Conservation (phyloP, 768 basidiomycete genomes). For the Hericium erinaceus region DNA sequence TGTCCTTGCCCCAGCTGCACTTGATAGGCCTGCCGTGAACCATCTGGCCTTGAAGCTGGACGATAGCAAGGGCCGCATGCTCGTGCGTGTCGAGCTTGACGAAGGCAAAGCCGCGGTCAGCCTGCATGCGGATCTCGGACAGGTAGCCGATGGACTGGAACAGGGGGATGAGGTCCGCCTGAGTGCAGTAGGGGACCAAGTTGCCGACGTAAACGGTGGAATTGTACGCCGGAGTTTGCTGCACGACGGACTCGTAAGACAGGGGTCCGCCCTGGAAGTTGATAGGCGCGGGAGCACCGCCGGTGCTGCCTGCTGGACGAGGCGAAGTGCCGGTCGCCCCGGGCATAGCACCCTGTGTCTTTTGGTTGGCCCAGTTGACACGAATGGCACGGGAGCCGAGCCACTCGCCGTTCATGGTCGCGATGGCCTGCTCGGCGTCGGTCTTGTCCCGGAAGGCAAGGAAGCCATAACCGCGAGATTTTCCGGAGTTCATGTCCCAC, state of each 20-base stretch:
- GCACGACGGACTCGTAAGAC: slow-evolving; percentile 87
- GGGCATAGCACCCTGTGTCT: slow-evolving; percentile 63
- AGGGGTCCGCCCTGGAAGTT: slow-evolving; percentile 86
- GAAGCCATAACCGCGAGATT: slow-evolving; percentile 97
- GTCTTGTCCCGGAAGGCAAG: slow-evolving; percentile 98
- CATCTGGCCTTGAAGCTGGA: slow-evolving; percentile 93
- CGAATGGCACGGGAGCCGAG: slow-evolving; percentile 95
- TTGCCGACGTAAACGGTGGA: slow-evolving; percentile 98
- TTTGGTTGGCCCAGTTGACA: slow-evolving; percentile 99
- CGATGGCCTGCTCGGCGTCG: slow-evolving; percentile 98
- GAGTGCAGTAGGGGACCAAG: slow-evolving; percentile 93
- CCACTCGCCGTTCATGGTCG: slow-evolving; percentile 99
- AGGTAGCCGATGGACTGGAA: slow-evolving; percentile 99
- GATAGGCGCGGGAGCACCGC: slow-evolving; percentile 77
- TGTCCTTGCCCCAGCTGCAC: slow-evolving; percentile 98
- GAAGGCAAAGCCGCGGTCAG: slow-evolving; percentile 97
- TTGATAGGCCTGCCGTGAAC: slow-evolving; percentile 97
- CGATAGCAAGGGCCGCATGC: slow-evolving; percentile 96
- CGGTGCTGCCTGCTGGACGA: slow-evolving; percentile 21
- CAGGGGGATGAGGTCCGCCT: slow-evolving; percentile 93
- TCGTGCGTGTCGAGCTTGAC: slow-evolving; percentile 98
- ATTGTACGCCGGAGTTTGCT: slow-evolving; percentile 91
- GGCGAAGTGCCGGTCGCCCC: slow-evolving; percentile 2
- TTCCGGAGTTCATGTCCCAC: slow-evolving; percentile 99
- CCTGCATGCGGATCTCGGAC: slow-evolving; percentile 98